Conservation (phyloP, 2,329 filamentous ascomycete genomes). For the Beauveria sp. region DNA sequence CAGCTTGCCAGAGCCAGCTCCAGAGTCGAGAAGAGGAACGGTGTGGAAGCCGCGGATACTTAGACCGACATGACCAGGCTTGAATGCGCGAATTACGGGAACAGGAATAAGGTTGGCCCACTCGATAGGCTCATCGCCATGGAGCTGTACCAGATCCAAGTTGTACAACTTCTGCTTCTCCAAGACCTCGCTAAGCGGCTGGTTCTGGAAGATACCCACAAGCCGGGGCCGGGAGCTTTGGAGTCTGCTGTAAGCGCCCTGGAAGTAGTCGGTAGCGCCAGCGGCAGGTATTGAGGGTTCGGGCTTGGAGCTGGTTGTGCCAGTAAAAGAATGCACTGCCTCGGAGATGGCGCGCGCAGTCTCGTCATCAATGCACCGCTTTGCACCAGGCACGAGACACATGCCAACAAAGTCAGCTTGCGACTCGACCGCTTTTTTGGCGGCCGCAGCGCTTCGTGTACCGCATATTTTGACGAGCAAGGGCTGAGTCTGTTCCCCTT, state of each 20-base stretch:
- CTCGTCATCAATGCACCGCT: conserved; percentile 71
- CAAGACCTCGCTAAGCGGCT: conserved; percentile 75
- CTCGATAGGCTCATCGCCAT: conserved; percentile 86
- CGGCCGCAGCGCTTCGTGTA: conserved; percentile 74
- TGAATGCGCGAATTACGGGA: conserved; percentile 82
- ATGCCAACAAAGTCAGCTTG: conserved; percentile 92
- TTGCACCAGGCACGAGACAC: conserved; percentile 75
- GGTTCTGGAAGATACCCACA: conserved; percentile 91
- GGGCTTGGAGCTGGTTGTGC: conserved; percentile 28
- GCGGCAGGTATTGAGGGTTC: conserved; percentile 21
- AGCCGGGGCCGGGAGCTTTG: conserved; percentile 60
- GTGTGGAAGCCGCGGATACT: conserved; percentile 73
- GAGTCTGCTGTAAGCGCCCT: conserved; percentile 39
- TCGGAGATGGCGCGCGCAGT: conserved; percentile 74
- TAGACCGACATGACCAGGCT: conserved; percentile 65
- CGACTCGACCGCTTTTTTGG: conserved; percentile 70
- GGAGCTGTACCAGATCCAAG: conserved; percentile 86
- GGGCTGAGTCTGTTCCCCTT: conserved; percentile 29
- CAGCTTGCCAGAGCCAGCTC: conserved; percentile 72
- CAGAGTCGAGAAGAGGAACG: conserved; percentile 79
- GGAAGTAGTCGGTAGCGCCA: conserved; percentile 63
- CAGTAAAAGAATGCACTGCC: conserved; percentile 63
- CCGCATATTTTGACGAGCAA: conserved; percentile 92
- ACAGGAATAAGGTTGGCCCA: conserved; percentile 88
- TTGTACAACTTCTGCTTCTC: conserved; percentile 66